phyloP scores from a whole-genome alignment of 2,329 filamentous ascomycete genomes.

The Trichoderma sp. region DNA sequence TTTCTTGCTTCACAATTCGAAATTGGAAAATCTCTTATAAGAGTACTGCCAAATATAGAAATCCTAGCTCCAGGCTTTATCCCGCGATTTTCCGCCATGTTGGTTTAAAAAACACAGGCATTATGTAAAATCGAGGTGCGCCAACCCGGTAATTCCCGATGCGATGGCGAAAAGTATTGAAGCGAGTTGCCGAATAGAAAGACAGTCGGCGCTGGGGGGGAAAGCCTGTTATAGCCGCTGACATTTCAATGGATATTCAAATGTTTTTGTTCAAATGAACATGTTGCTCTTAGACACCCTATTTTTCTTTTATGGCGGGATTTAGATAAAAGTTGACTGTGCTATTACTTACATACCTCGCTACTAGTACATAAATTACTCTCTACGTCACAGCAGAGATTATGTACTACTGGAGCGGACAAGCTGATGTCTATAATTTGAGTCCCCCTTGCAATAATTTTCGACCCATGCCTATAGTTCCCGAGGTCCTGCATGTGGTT shows the following conservation, averaged over 20 bases:
- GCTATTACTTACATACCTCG: not conserved
- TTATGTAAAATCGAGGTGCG: constrained; percentile 10
- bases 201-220: not conserved
- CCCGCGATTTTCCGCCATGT: not conserved
- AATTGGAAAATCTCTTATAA: not conserved
- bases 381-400: not conserved
- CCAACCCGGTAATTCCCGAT: constrained; percentile 19
- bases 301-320: not conserved
- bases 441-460: not conserved
- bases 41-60: not conserved
- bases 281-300: not conserved
- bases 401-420: too few species aligned
- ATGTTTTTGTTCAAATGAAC: not conserved
- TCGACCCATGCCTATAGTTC: constrained; percentile 29
- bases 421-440: not conserved
- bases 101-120: not conserved
- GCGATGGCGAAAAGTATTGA: not conserved
- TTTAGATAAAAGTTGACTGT: not conserved
- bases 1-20: not conserved
- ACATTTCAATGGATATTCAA: not conserved
- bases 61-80: not conserved
- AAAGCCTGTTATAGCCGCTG: not conserved
- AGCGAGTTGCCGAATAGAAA: not conserved
- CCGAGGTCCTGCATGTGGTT: constrained; percentile 36
- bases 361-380: not conserved